Percentiles rank a stretch among this genome's conserved stretches.
phyloP scores from a whole-genome alignment of 225 moss, liverwort and hornwort genomes.

The Bryoerythrophyllum caledonicum region DNA sequence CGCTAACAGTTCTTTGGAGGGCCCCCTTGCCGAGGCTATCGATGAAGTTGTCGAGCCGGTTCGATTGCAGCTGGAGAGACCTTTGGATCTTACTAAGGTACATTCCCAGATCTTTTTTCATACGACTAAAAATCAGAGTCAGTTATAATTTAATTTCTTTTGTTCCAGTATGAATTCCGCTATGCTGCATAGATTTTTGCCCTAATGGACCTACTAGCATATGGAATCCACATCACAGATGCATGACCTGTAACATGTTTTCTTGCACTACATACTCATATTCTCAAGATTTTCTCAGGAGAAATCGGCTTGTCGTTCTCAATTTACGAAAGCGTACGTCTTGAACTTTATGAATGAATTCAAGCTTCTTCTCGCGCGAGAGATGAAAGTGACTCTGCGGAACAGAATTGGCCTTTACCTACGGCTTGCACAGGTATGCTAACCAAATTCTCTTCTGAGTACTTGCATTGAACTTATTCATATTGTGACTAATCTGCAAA shows the following conservation, averaged over 20 bases:
- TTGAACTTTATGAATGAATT: slow-evolving; percentile 54
- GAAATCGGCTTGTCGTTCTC: slow-evolving; percentile 38
- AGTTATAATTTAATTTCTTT: not conserved
- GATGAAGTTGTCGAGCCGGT: slow-evolving; percentile 60
- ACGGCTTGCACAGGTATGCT: slow-evolving; percentile 73
- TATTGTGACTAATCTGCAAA: slow-evolving; percentile 9
- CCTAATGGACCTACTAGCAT: slow-evolving; percentile 4
- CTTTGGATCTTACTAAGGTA: slow-evolving; percentile 39
- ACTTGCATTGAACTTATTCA: slow-evolving; percentile 3
- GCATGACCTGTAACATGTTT: slow-evolving; percentile 10
- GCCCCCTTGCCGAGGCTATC: slow-evolving; percentile 36
- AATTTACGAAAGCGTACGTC: slow-evolving; percentile 75
- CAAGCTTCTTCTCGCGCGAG: slow-evolving; percentile 64
- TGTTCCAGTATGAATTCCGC: not conserved
- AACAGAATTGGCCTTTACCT: slow-evolving; percentile 68
- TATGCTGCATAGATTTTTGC: slow-evolving; percentile 7
- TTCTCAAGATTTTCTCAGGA: slow-evolving; percentile 36
- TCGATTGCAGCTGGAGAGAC: slow-evolving; percentile 89
- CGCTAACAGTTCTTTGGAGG: slow-evolving; percentile 26
- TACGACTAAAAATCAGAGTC: not conserved
- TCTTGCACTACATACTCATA: slow-evolving; percentile 16
- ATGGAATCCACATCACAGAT: slow-evolving; percentile 17
- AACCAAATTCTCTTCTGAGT: not conserved
- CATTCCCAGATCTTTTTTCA: slow-evolving; percentile 5
- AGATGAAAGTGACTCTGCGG: slow-evolving; percentile 57